Evolutionary conservation across 1,284 basidiomycete genomes (phyloP).

Genomic region (Apiotrichum montevideense): DNA sequence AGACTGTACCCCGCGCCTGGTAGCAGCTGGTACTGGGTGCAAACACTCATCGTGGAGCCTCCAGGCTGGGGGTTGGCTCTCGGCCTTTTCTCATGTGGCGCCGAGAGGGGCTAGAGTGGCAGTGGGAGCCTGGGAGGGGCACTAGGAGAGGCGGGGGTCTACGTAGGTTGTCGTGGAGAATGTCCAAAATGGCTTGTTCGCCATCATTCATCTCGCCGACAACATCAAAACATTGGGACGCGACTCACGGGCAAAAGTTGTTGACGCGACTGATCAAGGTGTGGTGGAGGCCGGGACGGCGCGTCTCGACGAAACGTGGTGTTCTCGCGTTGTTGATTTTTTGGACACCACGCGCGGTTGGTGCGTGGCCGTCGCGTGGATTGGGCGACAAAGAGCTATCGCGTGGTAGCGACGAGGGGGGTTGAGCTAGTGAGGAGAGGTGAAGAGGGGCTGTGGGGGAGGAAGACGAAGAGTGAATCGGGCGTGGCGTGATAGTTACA

Average conservation of each 20-base stretch:
- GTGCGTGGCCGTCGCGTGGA: conserved; percentile 21
- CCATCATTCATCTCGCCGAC: conserved; percentile 4
- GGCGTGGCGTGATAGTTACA: too few species aligned
- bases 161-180: not conserved
- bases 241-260: conserved; percentile 11
- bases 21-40: too few species aligned
- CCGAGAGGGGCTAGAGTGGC: not conserved
- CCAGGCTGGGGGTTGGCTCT: not conserved
- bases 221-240: not conserved
- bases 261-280: not conserved
- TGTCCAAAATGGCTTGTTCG: not conserved
- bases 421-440: not conserved
- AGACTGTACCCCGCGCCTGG: too few species aligned
- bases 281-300: conserved; percentile 1
- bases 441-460: not conserved
- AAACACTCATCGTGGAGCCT: too few species aligned
- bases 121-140: too few species aligned
- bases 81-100: conserved; percentile 6
- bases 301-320: too few species aligned
- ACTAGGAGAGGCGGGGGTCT: too few species aligned
- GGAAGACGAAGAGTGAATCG: not conserved
- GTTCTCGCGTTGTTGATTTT: not conserved
- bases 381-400: not conserved
- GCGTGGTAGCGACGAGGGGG: conserved; percentile 2
- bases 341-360: conserved; percentile 8